phyloP scores from a whole-genome alignment of 2,329 filamentous ascomycete species.

The Rasamsonia emersonii region DNA sequence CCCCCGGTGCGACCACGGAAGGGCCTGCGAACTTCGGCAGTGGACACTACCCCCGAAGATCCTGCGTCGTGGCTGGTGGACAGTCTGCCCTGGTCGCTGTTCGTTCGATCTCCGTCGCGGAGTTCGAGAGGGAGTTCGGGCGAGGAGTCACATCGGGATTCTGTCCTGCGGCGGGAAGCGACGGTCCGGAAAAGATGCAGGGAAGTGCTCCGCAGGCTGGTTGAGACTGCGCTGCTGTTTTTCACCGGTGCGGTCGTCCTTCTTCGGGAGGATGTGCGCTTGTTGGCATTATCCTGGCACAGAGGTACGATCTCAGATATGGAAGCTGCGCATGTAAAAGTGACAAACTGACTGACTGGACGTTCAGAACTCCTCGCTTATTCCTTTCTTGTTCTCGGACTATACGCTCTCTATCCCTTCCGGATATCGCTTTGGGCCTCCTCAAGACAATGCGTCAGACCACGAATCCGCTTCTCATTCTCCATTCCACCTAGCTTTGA shows the following conservation, averaged over 20 bases:
- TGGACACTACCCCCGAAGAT: constrained; percentile 15
- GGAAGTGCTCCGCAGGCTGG: constrained; percentile 40
- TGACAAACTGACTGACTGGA: constrained; percentile 9
- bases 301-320: constrained; percentile 22
- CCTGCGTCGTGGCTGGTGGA: constrained; percentile 21
- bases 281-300: constrained; percentile 26
- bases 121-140: constrained; percentile 23
- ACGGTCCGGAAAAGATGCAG: constrained; percentile 26
- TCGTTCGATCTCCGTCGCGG: constrained; percentile 19
- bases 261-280: constrained; percentile 21
- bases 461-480: constrained; percentile 38
- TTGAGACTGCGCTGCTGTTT: constrained; percentile 48
- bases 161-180: constrained; percentile 3
- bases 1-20: constrained; percentile 66
- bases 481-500: constrained; percentile 73
- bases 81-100: constrained; percentile 23
- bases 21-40: constrained; percentile 51
- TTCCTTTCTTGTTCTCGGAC: constrained; percentile 19
- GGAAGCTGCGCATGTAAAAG: neutral
- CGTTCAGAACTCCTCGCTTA: constrained; percentile 26
- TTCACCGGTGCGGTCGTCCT: constrained; percentile 41
- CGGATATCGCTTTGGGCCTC: constrained; percentile 35
- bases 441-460: constrained; percentile 18
- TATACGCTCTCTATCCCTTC: constrained; percentile 48
- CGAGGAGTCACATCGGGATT: constrained; percentile 13